These are phyloP conservation scores for Plasmodium yoelii DNA, from an alignment of 169 alveolate genomes.

Conservation along the genomic window DNA sequence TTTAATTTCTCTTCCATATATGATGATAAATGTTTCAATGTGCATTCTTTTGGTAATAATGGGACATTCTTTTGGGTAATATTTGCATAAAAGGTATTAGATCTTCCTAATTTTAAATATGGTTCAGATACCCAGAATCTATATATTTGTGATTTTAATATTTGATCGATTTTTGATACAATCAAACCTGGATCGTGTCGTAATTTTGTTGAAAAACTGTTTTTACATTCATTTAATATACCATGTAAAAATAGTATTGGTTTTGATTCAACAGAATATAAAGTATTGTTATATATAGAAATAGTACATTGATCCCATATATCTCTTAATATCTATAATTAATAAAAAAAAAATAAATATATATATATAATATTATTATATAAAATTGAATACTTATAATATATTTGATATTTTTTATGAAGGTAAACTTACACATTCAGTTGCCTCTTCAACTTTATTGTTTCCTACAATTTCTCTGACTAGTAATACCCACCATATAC, in stretches of 20 bases:
- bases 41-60: slow-evolving; percentile 41
- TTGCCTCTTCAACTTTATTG: slow-evolving; percentile 32
- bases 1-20: slow-evolving; percentile 77
- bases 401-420: neutral
- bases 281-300: slow-evolving; percentile 72
- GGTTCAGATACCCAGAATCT: slow-evolving; percentile 74
- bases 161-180: slow-evolving; percentile 76
- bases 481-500: slow-evolving; percentile 75
- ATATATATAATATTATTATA: slow-evolving; percentile 15
- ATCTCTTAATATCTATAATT: slow-evolving; percentile 49
- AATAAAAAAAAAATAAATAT: neutral
- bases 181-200: slow-evolving; percentile 76
- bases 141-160: slow-evolving; percentile 70
- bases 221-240: slow-evolving; percentile 64
- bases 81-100: slow-evolving; percentile 21
- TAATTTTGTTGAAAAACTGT: slow-evolving; percentile 63
- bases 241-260: slow-evolving; percentile 73
- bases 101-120: slow-evolving; percentile 58
- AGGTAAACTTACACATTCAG: slow-evolving; percentile 43
- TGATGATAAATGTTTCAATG: slow-evolving; percentile 58
- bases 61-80: slow-evolving; percentile 41
- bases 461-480: slow-evolving; percentile 77
- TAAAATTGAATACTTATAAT: neutral
- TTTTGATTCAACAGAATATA: slow-evolving; percentile 65
- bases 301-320: slow-evolving; percentile 77